Evolutionary conservation across 2,329 filamentous ascomycete species (phyloP).

Genomic region (Nigrograna mackinnonii): DNA sequence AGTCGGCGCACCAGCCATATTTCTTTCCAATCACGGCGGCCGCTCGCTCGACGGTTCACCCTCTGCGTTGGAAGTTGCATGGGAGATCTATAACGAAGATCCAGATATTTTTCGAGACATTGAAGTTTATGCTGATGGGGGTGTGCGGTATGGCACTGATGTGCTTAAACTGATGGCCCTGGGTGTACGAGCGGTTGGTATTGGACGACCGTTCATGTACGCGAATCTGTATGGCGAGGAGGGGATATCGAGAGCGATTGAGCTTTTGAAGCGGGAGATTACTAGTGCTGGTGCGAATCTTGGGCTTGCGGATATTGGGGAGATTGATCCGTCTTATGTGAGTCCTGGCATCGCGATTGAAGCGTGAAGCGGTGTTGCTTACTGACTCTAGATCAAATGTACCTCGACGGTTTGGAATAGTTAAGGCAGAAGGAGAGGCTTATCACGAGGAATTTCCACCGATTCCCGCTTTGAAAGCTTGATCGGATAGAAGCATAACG

Average conservation of each 20-base stretch:
- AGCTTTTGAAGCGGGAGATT: slow-evolving; percentile 57
- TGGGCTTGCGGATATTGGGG: slow-evolving; percentile 4
- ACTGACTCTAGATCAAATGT: too few species aligned
- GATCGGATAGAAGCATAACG: too few species aligned
- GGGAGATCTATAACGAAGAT: slow-evolving; percentile 67
- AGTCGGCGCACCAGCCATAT: slow-evolving; percentile 41
- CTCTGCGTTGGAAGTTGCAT: slow-evolving; percentile 73
- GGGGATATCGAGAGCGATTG: slow-evolving; percentile 61
- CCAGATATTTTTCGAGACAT: slow-evolving; percentile 43
- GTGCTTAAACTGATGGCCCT: slow-evolving; percentile 35
- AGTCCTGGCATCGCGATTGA: too few species aligned
- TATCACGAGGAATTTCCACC: too few species aligned
- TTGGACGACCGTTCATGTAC: slow-evolving; percentile 57
- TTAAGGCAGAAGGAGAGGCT: too few species aligned
- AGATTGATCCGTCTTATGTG: too few species aligned
- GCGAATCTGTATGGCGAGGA: slow-evolving; percentile 60
- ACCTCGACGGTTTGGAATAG: too few species aligned
- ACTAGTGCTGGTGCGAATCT: slow-evolving; percentile 34
- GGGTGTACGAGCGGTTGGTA: slow-evolving; percentile 44
- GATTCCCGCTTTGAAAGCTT: too few species aligned
- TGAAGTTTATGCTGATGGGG: slow-evolving; percentile 46
- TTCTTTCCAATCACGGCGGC: slow-evolving; percentile 47
- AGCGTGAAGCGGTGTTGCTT: too few species aligned
- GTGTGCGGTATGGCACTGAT: slow-evolving; percentile 45
- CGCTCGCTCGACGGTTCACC: slow-evolving; percentile 54